Evolutionary conservation across 371 early-diverging fungal species (phyloP).

Genomic region (Mucor circinelloides): DNA sequence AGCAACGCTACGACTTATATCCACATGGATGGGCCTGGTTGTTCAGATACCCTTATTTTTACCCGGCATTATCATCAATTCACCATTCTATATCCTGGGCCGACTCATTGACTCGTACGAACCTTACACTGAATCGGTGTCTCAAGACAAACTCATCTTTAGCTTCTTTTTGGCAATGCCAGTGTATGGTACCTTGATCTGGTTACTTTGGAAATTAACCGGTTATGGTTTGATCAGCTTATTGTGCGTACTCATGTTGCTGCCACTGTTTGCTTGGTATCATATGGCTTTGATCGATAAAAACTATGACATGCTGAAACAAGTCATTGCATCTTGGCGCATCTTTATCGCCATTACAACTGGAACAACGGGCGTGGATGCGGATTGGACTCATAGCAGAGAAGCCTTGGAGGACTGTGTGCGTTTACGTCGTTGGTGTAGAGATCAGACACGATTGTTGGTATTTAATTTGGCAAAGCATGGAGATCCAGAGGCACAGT

Average conservation of each 20-base stretch:
- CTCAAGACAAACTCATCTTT: slow-evolving; percentile 56
- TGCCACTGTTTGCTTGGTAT: slow-evolving; percentile 53
- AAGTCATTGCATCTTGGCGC: slow-evolving; percentile 50
- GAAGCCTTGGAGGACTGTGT: slow-evolving; percentile 44
- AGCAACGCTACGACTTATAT: slow-evolving; percentile 38
- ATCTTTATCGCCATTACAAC: slow-evolving; percentile 47
- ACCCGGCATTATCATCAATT: slow-evolving; percentile 58
- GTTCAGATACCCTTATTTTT: slow-evolving; percentile 58
- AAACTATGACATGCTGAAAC: slow-evolving; percentile 51
- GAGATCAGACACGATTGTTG: slow-evolving; percentile 22
- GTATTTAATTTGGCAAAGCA: slow-evolving; percentile 23
- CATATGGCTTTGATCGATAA: slow-evolving; percentile 54
- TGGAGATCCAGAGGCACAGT: slow-evolving; percentile 34
- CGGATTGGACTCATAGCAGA: slow-evolving; percentile 24
- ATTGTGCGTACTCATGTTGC: slow-evolving; percentile 27
- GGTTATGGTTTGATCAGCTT: slow-evolving; percentile 35
- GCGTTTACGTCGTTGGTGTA: slow-evolving; percentile 42
- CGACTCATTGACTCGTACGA: slow-evolving; percentile 48
- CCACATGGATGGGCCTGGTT: slow-evolving; percentile 37
- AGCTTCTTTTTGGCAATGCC: slow-evolving; percentile 38
- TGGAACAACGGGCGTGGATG: slow-evolving; percentile 24
- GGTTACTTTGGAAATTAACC: slow-evolving; percentile 35
- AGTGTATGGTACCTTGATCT: slow-evolving; percentile 39
- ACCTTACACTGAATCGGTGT: slow-evolving; percentile 52
- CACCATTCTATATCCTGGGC: slow-evolving; percentile 54